Conservation (phyloP, 2,329 filamentous ascomycete species). For the Graphilbum ipis-grandicollis region DNA sequence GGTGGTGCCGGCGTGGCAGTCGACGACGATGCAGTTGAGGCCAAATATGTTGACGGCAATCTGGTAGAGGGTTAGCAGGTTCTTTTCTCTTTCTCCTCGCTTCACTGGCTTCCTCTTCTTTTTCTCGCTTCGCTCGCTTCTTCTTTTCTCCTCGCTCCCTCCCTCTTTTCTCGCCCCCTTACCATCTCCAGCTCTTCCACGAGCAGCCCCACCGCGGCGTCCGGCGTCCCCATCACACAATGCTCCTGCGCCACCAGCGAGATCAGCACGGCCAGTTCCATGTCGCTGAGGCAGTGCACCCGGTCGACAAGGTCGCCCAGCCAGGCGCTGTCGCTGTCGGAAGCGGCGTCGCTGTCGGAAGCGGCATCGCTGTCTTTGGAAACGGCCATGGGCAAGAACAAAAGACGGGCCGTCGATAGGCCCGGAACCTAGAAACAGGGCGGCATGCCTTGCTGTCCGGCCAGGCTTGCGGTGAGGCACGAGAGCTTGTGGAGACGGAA, state of each 20-base stretch:
- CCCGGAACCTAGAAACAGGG: too few species aligned
- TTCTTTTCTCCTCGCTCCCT: neutral
- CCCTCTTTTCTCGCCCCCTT: slow-evolving; percentile 6
- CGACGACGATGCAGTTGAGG: slow-evolving; percentile 49
- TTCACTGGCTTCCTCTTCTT: too few species aligned
- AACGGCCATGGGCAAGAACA: too few species aligned
- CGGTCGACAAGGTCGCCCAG: slow-evolving; percentile 48
- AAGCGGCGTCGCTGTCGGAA: slow-evolving; percentile 18
- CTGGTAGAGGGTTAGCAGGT: slow-evolving; percentile 20
- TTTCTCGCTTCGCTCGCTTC: too few species aligned
- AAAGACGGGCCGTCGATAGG: too few species aligned
- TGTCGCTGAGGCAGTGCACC: slow-evolving; percentile 64
- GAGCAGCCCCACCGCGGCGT: slow-evolving; percentile 45
- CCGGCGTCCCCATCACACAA: slow-evolving; percentile 66
- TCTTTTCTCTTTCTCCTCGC: neutral
- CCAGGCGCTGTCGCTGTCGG: too few species aligned
- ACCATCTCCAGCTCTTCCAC: slow-evolving; percentile 58
- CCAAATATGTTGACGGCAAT: slow-evolving; percentile 56
- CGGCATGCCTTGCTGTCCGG: too few species aligned
- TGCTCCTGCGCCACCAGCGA: slow-evolving; percentile 71
- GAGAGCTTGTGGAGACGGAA: too few species aligned
- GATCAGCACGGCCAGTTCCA: slow-evolving; percentile 73
- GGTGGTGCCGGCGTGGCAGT: slow-evolving; percentile 56
- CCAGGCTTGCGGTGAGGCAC: too few species aligned
- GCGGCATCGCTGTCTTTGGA: neutral